phyloP scores from a whole-genome alignment of 108 stramenopile genomes.

The Nannochloropsis gaditana region DNA sequence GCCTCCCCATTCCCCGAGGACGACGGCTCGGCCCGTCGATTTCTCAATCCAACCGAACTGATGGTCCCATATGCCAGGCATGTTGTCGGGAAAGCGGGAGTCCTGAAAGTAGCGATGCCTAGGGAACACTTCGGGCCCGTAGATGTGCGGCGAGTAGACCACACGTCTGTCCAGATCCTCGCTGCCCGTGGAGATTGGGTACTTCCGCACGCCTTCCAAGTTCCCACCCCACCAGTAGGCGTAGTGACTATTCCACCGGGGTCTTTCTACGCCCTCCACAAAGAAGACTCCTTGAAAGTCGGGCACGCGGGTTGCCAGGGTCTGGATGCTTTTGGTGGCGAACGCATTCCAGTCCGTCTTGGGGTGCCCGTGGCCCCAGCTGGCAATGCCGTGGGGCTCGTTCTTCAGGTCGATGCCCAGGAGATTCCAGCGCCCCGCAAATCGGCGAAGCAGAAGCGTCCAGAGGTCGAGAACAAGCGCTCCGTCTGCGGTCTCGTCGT shows the following conservation, averaged over 20 bases:
- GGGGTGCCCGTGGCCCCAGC: background rate
- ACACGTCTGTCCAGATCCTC: background rate
- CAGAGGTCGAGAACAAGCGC: background rate
- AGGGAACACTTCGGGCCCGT: background rate
- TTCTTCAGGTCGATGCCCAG: conserved; percentile 9
- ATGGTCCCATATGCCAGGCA: background rate
- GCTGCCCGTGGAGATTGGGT: background rate
- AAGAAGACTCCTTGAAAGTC: background rate
- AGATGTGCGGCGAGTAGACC: background rate
- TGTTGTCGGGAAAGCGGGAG: conserved; percentile 12
- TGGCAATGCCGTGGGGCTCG: conserved; percentile 12
- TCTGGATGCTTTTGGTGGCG: background rate
- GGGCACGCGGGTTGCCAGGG: background rate
- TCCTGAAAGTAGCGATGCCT: background rate
- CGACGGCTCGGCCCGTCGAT: background rate
- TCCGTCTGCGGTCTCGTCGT: background rate
- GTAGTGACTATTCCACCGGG: background rate
- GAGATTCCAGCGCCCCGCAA: background rate
- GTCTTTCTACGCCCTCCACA: background rate
- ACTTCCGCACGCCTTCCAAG: background rate
- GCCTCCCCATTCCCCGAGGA: background rate
- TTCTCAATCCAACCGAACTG: conserved; percentile 15
- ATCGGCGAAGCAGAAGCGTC: background rate
- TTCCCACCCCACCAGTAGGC: conserved; percentile 9
- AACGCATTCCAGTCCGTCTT: conserved; percentile 7